These are phyloP conservation scores for Triticum urartu DNA, from an alignment of 176 grass and related monocot species.

Conservation along the genomic window DNA sequence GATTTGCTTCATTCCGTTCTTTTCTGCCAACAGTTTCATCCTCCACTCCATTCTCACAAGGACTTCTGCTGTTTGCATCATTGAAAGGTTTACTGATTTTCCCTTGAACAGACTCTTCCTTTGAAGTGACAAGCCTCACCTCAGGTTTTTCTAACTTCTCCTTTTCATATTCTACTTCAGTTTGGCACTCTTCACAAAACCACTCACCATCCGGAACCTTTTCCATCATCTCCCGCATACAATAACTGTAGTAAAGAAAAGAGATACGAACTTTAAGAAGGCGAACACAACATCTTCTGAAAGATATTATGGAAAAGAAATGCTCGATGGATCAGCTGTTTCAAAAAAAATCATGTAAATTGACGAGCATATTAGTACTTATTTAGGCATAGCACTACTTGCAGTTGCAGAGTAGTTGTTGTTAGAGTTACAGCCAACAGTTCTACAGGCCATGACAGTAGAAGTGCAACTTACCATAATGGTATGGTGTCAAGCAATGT, in stretches of 20 bases:
- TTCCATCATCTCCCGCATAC: slow-evolving; percentile 76
- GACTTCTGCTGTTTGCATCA: slow-evolving; percentile 27
- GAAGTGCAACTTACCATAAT: slow-evolving; percentile 1
- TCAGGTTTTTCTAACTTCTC: slow-evolving; percentile 46
- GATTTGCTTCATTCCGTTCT: slow-evolving; percentile 31
- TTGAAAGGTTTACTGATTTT: slow-evolving; percentile 23
- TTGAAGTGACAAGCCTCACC: slow-evolving; percentile 34
- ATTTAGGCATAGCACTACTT: background rate
- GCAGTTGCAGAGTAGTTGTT: background rate
- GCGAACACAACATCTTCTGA: slow-evolving; percentile 7
- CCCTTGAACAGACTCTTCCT: slow-evolving; percentile 31
- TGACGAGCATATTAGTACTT: slow-evolving; percentile 2
- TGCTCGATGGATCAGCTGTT: background rate
- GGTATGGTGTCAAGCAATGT: background rate
- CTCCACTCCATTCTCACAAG: slow-evolving; percentile 41
- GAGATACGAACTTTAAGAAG: background rate
- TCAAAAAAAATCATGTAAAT: background rate
- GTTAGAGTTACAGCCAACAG: background rate
- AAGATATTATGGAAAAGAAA: background rate
- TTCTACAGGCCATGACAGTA: slow-evolving; percentile 8
- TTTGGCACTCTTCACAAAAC: slow-evolving; percentile 95
- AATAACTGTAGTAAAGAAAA: slow-evolving; percentile 70
- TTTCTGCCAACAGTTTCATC: slow-evolving; percentile 38
- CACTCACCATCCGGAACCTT: slow-evolving; percentile 80
- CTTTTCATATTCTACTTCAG: slow-evolving; percentile 53